phyloP scores from a whole-genome alignment of 1,284 basidiomycete species.

The Ustilago crameri region DNA sequence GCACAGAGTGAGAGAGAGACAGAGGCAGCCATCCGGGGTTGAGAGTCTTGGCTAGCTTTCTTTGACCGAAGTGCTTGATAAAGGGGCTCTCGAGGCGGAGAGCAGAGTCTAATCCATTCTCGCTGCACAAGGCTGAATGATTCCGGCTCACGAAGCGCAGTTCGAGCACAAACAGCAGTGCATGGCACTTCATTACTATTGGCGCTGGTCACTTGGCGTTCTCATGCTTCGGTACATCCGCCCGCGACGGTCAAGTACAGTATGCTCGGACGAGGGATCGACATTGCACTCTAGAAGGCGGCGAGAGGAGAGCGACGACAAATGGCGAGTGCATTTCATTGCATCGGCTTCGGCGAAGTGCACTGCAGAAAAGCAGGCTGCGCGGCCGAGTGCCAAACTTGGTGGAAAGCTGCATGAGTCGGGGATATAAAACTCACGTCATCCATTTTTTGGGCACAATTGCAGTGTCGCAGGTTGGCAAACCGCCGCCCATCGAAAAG shows the following conservation, averaged over 20 bases:
- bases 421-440: no score
- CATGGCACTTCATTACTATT: neutral
- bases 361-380: neutral
- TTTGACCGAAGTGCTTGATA: neutral
- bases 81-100: neutral
- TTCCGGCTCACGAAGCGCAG: neutral
- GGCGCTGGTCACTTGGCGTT: neutral
- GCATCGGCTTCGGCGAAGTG: slow-evolving; percentile 37
- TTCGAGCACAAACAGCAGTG: neutral
- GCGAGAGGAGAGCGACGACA: neutral
- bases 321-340: neutral
- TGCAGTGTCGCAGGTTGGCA: slow-evolving; percentile 7
- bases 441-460: slow-evolving; percentile 2
- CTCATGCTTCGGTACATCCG: no score
- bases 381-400: slow-evolving; percentile 25
- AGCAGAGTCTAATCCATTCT: neutral
- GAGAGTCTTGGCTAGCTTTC: neutral
- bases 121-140: neutral
- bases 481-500: neutral
- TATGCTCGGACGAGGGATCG: neutral
- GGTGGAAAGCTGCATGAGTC: neutral
- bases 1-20: no score
- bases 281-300: neutral
- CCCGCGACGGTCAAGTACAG: no score
- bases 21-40: no score